These are phyloP conservation scores for Candida ficus DNA, from an alignment of 805 yeast genomes.

Conservation along the genomic window DNA sequence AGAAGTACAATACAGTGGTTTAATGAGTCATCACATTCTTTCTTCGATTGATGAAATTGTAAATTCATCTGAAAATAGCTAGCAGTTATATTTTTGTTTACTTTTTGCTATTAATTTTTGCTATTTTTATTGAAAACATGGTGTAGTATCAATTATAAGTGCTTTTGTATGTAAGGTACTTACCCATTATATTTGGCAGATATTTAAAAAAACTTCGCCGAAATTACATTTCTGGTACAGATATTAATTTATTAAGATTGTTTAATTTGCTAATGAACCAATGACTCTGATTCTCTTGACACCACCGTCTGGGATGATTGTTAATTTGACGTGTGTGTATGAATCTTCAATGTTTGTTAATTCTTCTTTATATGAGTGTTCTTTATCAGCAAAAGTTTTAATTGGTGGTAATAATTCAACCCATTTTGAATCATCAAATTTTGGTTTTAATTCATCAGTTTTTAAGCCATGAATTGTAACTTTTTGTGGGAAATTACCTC, in stretches of 20 bases:
- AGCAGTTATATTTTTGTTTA: too few relatives aligned
- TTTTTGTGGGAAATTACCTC: constrained; percentile 92
- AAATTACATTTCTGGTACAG: background rate
- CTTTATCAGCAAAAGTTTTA: constrained; percentile 80
- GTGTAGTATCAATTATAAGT: too few relatives aligned
- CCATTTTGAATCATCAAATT: constrained; percentile 51
- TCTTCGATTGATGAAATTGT: too few relatives aligned
- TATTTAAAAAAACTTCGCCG: too few relatives aligned
- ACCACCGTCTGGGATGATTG: constrained; percentile 96
- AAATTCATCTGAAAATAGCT: too few relatives aligned
- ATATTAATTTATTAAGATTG: background rate
- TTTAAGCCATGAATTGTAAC: constrained; percentile 61
- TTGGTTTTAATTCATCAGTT: constrained; percentile 32
- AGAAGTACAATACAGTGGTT: too few relatives aligned
- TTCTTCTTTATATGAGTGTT: constrained; percentile 49
- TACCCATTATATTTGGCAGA: too few relatives aligned
- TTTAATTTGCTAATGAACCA: constrained; percentile 37
- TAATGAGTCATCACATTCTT: too few relatives aligned
- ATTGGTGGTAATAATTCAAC: constrained; percentile 54
- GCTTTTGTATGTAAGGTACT: too few relatives aligned
- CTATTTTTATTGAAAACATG: too few relatives aligned
- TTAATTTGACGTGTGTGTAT: constrained; percentile 68
- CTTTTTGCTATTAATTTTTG: too few relatives aligned
- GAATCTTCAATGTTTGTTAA: constrained; percentile 24
- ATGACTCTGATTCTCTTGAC: constrained; percentile 83